phyloP scores from a whole-genome alignment of 2,329 filamentous ascomycete species.

The Monosporascus sp. region DNA sequence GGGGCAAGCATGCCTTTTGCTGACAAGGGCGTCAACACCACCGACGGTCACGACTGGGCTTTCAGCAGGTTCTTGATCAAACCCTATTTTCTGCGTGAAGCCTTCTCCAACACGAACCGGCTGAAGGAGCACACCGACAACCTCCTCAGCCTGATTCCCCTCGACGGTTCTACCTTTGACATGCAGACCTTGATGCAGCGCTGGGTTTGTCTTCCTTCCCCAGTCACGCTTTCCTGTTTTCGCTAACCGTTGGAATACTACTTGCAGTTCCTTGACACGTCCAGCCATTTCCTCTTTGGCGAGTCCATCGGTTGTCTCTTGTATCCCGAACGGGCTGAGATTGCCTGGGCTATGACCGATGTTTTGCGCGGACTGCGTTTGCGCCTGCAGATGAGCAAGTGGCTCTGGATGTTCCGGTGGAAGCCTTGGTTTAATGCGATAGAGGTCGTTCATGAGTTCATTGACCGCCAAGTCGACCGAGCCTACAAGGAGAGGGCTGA shows the following conservation, averaged over 20 bases:
- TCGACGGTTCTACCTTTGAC: conserved; percentile 5
- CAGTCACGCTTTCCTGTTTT: too few species aligned
- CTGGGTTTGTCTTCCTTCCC: background rate
- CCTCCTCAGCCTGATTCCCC: conserved; percentile 7
- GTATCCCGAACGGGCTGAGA: conserved; percentile 4
- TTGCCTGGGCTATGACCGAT: conserved; percentile 7
- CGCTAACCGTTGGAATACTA: background rate
- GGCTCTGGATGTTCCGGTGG: conserved; percentile 3
- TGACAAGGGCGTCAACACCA: conserved; percentile 5
- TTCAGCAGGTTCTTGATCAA: conserved; percentile 5
- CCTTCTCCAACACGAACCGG: conserved; percentile 6
- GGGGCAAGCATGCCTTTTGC: conserved; percentile 8
- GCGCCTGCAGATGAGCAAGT: background rate
- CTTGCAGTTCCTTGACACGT: conserved; percentile 5
- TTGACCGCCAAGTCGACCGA: conserved; percentile 9
- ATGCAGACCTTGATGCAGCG: conserved; percentile 6
- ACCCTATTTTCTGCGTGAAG: conserved; percentile 4
- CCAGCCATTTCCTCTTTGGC: conserved; percentile 9
- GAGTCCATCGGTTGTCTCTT: conserved; percentile 2
- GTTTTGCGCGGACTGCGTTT: conserved; percentile 3
- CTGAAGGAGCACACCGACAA: conserved; percentile 5
- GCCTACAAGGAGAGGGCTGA: conserved; percentile 4
- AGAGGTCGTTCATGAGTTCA: conserved; percentile 6
- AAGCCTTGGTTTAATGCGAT: conserved; percentile 5
- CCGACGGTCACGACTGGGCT: conserved; percentile 7